Percentiles rank a stretch among this genome's conserved stretches.
Conservation (phyloP, 805 yeast genomes). For the Starmera quercuum region DNA sequence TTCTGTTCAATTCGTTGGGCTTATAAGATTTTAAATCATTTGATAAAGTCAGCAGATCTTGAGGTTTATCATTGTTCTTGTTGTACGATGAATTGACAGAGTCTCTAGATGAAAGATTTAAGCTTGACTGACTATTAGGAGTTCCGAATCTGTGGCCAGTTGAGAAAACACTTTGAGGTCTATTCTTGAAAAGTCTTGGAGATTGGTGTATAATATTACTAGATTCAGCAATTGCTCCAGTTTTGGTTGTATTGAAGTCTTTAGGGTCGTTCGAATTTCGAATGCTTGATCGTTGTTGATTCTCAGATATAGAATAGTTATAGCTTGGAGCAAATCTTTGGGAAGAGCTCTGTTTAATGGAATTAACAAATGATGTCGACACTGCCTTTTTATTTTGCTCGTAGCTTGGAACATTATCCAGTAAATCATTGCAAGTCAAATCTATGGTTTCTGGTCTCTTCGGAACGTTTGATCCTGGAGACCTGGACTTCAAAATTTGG, state of each 20-base stretch:
- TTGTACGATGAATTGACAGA: not conserved
- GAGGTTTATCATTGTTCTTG: not conserved
- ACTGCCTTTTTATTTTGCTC: constrained; percentile 2
- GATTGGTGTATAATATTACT: constrained; percentile 8
- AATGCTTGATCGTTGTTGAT: not conserved
- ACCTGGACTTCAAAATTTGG: not conserved
- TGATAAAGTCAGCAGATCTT: not conserved
- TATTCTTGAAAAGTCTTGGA: too few species aligned
- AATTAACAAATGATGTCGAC: constrained; percentile 12
- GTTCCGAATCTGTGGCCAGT: not conserved
- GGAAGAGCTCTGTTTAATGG: constrained; percentile 12
- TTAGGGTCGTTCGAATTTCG: not conserved
- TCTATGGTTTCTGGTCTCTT: constrained; percentile 16
- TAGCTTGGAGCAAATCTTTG: constrained; percentile 5
- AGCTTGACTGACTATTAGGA: not conserved
- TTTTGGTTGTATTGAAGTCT: constrained; percentile 8
- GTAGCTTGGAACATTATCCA: constrained; percentile 5
- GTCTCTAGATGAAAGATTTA: not conserved
- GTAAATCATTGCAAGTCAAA: constrained; percentile 12
- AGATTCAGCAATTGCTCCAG: constrained; percentile 16
- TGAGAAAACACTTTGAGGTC: too few species aligned
- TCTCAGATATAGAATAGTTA: not conserved
- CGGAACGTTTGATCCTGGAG: not conserved
- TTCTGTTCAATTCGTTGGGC: constrained; percentile 2
- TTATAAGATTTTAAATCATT: not conserved